Percentiles rank a stretch among this genome's conserved stretches.
These are phyloP conservation scores for Hirsutella minnesotensis DNA, from an alignment of 2,329 filamentous ascomycete genomes.

Conservation along the genomic window DNA sequence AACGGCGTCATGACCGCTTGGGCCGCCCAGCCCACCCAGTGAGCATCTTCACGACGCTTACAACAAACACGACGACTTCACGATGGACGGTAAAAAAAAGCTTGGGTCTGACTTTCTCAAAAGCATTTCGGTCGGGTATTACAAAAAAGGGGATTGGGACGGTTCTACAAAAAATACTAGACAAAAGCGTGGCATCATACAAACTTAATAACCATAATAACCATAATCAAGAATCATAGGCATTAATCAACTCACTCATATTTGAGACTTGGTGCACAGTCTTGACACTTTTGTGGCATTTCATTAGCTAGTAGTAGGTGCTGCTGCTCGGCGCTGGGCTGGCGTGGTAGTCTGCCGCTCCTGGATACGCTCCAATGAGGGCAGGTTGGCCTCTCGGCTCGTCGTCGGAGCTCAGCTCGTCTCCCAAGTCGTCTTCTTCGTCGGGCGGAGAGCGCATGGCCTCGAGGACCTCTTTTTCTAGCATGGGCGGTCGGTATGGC, in stretches of 20 bases:
- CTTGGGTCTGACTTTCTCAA: background rate
- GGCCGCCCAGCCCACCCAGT: slow-evolving; percentile 3
- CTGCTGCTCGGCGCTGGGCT: slow-evolving; percentile 19
- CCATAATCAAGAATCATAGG: background rate
- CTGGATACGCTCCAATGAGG: slow-evolving; percentile 39
- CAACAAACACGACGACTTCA: background rate
- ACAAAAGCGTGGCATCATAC: background rate
- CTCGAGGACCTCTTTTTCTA: slow-evolving; percentile 56
- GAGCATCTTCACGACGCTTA: background rate
- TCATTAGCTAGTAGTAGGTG: slow-evolving; percentile 22
- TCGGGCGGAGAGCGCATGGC: slow-evolving; percentile 36
- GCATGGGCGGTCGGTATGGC: slow-evolving; percentile 50
- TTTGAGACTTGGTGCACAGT: background rate
- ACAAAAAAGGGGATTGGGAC: background rate
- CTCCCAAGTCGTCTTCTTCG: slow-evolving; percentile 21
- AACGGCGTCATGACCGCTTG: slow-evolving; percentile 2
- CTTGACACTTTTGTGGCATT: too few relatives aligned
- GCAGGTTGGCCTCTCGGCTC: slow-evolving; percentile 16
- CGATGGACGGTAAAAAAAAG: background rate
- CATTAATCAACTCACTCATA: background rate
- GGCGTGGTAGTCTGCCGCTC: slow-evolving; percentile 26
- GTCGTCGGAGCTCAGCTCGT: slow-evolving; percentile 25
- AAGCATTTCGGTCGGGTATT: background rate
- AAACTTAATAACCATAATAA: background rate
- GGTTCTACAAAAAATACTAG: background rate